Conservation (phyloP, 148 eudicot species). For the Camellia sinensis region DNA sequence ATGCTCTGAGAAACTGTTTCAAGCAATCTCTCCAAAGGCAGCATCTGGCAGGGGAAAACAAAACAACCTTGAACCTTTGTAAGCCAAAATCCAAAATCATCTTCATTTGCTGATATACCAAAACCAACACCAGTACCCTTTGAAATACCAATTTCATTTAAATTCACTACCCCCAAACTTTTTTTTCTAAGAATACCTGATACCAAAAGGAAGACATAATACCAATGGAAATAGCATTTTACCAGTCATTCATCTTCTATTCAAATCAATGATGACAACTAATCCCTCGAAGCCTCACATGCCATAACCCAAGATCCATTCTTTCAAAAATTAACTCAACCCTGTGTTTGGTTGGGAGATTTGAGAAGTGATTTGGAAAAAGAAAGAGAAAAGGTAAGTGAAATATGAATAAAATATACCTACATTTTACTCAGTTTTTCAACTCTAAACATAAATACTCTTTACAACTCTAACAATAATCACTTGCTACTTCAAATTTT, state of each 20-base stretch:
- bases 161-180: neutral
- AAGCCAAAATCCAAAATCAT: neutral
- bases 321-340: neutral
- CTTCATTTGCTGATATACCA: neutral
- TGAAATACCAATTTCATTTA: neutral
- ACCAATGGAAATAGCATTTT: neutral
- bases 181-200: neutral
- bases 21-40: neutral
- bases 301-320: neutral
- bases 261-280: neutral
- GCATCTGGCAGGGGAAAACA: neutral
- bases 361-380: too few species aligned
- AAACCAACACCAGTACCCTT: neutral
- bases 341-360: too few species aligned
- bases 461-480: neutral
- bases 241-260: neutral
- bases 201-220: neutral
- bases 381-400: too few species aligned
- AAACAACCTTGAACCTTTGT: neutral
- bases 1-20: neutral
- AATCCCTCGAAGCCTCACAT: neutral
- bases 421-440: neutral
- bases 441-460: neutral
- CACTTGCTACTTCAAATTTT: neutral
- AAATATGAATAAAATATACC: too few species aligned